A percentile compares a stretch with the other conserved stretches of the same genome.
Evolutionary conservation across 768 basidiomycete species (phyloP).

Genomic region (Suillus plorans): DNA sequence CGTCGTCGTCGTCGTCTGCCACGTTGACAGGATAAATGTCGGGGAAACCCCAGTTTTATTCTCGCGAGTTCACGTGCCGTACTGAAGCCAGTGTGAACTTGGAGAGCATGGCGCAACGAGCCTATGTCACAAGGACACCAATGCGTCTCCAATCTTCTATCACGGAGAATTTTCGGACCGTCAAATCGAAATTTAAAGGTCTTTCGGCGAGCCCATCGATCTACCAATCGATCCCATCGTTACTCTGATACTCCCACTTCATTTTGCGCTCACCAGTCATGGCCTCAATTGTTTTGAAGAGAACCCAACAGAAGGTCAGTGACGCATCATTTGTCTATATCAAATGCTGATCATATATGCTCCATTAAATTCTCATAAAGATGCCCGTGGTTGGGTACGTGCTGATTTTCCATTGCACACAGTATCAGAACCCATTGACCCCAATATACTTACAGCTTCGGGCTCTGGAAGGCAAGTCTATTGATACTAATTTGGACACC

Average conservation of each 20-base stretch:
- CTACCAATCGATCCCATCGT: conserved; percentile 3
- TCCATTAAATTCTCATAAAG: conserved; percentile 30
- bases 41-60: neutral
- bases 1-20: neutral
- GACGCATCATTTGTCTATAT: conserved; percentile 5
- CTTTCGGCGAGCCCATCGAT: neutral
- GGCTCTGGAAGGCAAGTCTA: conserved; percentile 65
- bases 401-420: conserved; percentile 6
- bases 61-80: neutral
- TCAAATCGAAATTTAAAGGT: neutral
- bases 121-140: conserved; percentile 8
- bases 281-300: conserved; percentile 53
- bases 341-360: neutral
- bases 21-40: neutral
- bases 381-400: conserved; percentile 70
- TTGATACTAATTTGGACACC: neutral
- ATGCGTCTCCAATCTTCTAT: conserved; percentile 2
- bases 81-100: neutral
- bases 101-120: neutral
- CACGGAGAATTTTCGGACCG: conserved; percentile 14
- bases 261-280: conserved; percentile 31
- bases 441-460: conserved; percentile 45
- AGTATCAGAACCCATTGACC: conserved; percentile 6
- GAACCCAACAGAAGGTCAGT: conserved; percentile 58
- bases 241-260: conserved; percentile 13